phyloP scores from a whole-genome alignment of 495 filamentous ascomycete species.

The Saxispiralis lemnorum region DNA sequence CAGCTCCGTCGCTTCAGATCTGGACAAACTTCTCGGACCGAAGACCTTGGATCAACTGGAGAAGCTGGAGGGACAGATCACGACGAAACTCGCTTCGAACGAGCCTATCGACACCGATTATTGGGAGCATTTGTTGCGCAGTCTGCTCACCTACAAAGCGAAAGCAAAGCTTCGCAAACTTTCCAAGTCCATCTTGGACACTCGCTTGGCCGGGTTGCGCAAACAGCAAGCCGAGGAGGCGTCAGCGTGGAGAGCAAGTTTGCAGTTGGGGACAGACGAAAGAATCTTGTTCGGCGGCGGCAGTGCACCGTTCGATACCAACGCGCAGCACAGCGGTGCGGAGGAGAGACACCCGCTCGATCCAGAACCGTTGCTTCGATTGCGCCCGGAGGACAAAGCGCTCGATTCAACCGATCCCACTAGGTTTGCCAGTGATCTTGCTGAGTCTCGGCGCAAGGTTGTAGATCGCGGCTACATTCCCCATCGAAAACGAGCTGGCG shows the following conservation, averaged over 20 bases:
- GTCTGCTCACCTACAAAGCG: conserved; percentile 75
- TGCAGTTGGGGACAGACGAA: background rate
- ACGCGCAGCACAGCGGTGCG: background rate
- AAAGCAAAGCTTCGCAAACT: conserved; percentile 70
- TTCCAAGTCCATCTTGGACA: conserved; percentile 59
- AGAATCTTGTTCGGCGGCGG: background rate
- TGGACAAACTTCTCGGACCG: conserved; percentile 67
- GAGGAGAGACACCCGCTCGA: conserved; percentile 32
- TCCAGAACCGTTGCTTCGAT: conserved; percentile 52
- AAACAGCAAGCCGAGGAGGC: conserved; percentile 59
- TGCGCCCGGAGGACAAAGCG: conserved; percentile 49
- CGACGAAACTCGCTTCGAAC: conserved; percentile 62
- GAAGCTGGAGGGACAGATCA: conserved; percentile 67
- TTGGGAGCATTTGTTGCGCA: conserved; percentile 83
- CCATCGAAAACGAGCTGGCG: background rate
- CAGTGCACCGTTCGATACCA: background rate
- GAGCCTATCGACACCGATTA: conserved; percentile 94
- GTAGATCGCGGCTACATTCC: conserved; percentile 44
- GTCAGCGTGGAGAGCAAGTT: conserved; percentile 14
- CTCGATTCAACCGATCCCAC: conserved; percentile 45
- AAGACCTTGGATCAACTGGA: conserved; percentile 80
- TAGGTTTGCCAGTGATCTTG: conserved; percentile 41
- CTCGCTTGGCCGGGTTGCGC: conserved; percentile 27
- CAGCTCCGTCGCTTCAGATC: conserved; percentile 67
- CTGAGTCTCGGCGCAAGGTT: conserved; percentile 44